Evolutionary conservation across 306 rosid species (phyloP).

Genomic region (Trifolium repens): DNA sequence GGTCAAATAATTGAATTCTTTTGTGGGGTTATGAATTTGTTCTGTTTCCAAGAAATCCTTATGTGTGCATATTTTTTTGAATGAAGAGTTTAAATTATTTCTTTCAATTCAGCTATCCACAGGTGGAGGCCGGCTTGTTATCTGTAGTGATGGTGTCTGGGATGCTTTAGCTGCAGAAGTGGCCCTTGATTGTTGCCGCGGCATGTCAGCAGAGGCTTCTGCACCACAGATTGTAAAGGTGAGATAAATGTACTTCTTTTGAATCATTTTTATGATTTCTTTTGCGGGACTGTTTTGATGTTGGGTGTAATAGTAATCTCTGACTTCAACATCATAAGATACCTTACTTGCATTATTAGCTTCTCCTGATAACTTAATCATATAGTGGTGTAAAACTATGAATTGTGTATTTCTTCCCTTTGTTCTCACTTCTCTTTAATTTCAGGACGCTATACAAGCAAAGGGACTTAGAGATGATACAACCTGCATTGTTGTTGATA

Average conservation of each 20-base stretch:
- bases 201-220: constrained; percentile 80
- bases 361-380: constrained; percentile 27
- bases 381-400: constrained; percentile 2
- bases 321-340: constrained; percentile 30
- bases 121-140: constrained; percentile 90
- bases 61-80: neutral
- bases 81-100: constrained; percentile 25
- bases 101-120: constrained; percentile 73
- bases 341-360: constrained; percentile 23
- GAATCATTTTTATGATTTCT: constrained; percentile 31
- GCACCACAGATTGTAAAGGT: constrained; percentile 95
- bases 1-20: constrained; percentile 34
- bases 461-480: constrained; percentile 99
- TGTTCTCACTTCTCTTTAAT: constrained; percentile 25
- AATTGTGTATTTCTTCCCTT: neutral
- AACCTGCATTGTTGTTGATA: constrained; percentile 89
- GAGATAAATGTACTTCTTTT: constrained; percentile 37
- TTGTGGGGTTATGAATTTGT: constrained; percentile 14
- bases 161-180: constrained; percentile 83
- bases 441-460: constrained; percentile 88
- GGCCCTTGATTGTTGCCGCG: constrained; percentile 88
- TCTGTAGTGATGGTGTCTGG: constrained; percentile 99
- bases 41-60: neutral
- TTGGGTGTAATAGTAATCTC: constrained; percentile 26
- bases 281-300: constrained; percentile 11